Conservation (phyloP, 352 stramenopile genomes). For the Achlya hypogyna region DNA sequence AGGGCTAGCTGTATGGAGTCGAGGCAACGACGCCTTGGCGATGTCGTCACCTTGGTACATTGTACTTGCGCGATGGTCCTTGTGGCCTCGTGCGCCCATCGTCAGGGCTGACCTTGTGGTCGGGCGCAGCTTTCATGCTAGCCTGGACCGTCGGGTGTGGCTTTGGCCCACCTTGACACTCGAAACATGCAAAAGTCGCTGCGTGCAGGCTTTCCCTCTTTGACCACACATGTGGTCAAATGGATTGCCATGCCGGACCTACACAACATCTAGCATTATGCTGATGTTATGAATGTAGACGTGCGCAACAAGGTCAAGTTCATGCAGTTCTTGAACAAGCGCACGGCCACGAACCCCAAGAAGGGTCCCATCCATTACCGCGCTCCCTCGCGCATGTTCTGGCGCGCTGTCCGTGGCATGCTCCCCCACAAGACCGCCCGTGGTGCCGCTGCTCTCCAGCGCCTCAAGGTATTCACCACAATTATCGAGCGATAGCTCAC, state of each 20-base stretch:
- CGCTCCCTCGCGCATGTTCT: constrained; percentile 91
- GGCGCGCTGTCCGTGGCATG: constrained; percentile 95
- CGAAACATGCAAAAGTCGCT: constrained; percentile 89
- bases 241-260: constrained; percentile 21
- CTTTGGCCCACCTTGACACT: background rate
- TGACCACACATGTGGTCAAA: background rate
- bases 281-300: constrained; percentile 42
- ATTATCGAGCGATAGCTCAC: background rate
- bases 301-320: constrained; percentile 97
- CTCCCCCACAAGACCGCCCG: constrained; percentile 97
- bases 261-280: constrained; percentile 17
- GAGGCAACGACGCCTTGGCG: background rate
- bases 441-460: constrained; percentile 91
- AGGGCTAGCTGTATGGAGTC: background rate
- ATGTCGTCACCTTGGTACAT: background rate
- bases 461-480: constrained; percentile 89
- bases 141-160: too few species aligned
- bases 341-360: constrained; percentile 97
- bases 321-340: constrained; percentile 97
- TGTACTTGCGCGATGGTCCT: background rate
- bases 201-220: constrained; percentile 55
- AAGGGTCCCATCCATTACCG: constrained; percentile 97
- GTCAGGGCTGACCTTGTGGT: constrained; percentile 20
- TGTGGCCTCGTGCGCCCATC: background rate
- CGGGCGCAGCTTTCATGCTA: background rate